Conservation (phyloP, 176 grass and related monocot genomes). For the Guadua angustifolia region DNA sequence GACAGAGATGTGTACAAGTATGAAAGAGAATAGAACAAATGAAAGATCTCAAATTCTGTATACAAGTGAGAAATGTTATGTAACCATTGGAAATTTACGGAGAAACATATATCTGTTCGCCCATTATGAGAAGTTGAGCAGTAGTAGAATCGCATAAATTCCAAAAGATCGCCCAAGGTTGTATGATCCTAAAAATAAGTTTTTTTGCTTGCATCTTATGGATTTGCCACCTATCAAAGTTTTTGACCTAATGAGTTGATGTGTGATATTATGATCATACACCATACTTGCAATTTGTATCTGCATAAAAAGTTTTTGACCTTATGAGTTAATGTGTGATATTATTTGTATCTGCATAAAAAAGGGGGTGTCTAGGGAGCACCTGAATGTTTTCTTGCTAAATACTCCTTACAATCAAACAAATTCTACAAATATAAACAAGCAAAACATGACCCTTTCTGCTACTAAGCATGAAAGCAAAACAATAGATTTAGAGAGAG, state of each 20-base stretch:
- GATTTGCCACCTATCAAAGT: neutral
- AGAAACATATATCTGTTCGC: neutral
- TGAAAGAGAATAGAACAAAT: neutral
- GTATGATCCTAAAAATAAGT: neutral
- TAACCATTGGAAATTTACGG: neutral
- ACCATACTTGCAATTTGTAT: neutral
- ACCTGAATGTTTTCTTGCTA: too few relatives aligned
- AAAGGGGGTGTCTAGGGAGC: too few relatives aligned
- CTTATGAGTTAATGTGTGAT: too few relatives aligned
- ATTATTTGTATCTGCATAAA: too few relatives aligned
- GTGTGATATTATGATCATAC: neutral
- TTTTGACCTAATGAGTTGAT: constrained; percentile 9
- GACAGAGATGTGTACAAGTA: too few relatives aligned
- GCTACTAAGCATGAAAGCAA: too few relatives aligned
- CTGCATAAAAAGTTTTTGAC: constrained; percentile 2
- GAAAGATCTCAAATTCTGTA: neutral
- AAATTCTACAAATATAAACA: too few relatives aligned
- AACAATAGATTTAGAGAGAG: too few relatives aligned
- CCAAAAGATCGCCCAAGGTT: neutral
- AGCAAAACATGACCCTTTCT: too few relatives aligned
- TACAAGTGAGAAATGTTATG: neutral
- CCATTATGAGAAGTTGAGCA: neutral
- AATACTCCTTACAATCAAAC: too few relatives aligned
- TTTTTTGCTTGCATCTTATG: neutral
- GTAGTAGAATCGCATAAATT: neutral